Percentiles rank a stretch among this genome's conserved stretches.
phyloP scores from a whole-genome alignment of 371 early-diverging fungal genomes.

The Mortierella sp. region DNA sequence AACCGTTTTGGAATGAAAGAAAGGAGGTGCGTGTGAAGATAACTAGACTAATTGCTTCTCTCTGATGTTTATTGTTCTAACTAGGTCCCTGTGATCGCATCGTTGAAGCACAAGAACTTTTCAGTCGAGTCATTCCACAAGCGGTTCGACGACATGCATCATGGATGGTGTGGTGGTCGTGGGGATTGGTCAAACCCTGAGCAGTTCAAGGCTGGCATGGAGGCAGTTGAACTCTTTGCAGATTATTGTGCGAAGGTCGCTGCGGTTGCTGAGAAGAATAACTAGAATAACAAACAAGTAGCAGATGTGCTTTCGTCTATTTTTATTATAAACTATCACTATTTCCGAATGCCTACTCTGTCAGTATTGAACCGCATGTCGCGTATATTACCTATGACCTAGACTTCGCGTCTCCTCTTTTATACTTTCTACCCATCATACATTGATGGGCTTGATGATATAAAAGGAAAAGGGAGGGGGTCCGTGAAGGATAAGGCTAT shows the following conservation, averaged over 20 bases:
- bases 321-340: not conserved
- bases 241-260: constrained; percentile 32
- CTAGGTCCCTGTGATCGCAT: constrained; percentile 38
- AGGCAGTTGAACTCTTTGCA: constrained; percentile 28
- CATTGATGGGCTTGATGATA: not conserved
- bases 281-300: not conserved
- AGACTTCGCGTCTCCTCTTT: too few relatives aligned
- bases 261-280: constrained; percentile 12
- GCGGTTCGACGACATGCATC: constrained; percentile 45
- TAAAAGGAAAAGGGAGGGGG: not conserved
- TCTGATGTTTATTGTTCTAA: not conserved
- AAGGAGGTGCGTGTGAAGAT: not conserved
- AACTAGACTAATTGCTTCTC: not conserved
- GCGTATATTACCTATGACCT: too few relatives aligned
- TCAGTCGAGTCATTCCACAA: constrained; percentile 38
- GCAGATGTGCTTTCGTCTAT: not conserved
- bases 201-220: constrained; percentile 27
- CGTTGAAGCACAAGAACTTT: constrained; percentile 41
- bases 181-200: constrained; percentile 45
- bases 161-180: constrained; percentile 45
- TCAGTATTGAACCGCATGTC: too few relatives aligned
- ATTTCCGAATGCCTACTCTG: not conserved
- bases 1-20: not conserved
- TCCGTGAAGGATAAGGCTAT: not conserved
- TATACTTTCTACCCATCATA: not conserved